Percentiles rank a stretch among this genome's conserved stretches.
Evolutionary conservation across 1,284 basidiomycete species (phyloP).

Genomic region (Rhodotorula sp.): DNA sequence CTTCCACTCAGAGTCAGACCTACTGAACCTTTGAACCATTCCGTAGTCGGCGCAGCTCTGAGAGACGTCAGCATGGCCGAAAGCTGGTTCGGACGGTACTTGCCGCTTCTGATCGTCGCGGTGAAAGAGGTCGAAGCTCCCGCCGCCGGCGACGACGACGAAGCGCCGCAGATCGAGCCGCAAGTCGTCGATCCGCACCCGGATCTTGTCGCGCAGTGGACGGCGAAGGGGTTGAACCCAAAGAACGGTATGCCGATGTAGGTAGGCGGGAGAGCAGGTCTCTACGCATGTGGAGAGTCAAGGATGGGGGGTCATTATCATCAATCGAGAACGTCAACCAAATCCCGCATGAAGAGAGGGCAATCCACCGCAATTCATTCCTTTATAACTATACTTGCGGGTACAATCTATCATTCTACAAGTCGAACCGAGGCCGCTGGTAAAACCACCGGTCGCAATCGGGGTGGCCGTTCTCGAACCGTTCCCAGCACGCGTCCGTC

Average conservation of each 20-base stretch:
- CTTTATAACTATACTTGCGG: neutral
- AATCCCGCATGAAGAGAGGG: too few species aligned
- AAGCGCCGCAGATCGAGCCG: neutral
- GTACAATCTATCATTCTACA: neutral
- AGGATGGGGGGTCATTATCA: neutral
- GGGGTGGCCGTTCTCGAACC: conserved; percentile 4
- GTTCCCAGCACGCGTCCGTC: conserved; percentile 1
- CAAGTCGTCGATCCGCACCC: conserved; percentile 4
- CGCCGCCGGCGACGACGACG: too few species aligned
- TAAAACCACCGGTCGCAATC: conserved; percentile 2
- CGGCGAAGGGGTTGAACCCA: neutral
- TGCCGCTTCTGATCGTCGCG: conserved; percentile 3
- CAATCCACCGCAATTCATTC: too few species aligned
- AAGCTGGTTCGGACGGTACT: conserved; percentile 15
- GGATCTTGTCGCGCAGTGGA: neutral
- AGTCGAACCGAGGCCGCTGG: neutral
- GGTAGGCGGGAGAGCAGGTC: neutral
- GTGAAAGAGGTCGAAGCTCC: too few species aligned
- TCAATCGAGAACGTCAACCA: neutral
- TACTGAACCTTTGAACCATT: too few species aligned
- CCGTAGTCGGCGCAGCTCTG: conserved; percentile 9
- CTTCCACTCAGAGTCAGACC: too few species aligned
- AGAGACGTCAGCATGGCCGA: conserved; percentile 14
- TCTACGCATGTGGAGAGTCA: neutral
- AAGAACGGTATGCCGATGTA: neutral